Base-by-base conservation (phyloP, 1,284 basidiomycete genomes). In the Chalciporus sp. region DNA sequence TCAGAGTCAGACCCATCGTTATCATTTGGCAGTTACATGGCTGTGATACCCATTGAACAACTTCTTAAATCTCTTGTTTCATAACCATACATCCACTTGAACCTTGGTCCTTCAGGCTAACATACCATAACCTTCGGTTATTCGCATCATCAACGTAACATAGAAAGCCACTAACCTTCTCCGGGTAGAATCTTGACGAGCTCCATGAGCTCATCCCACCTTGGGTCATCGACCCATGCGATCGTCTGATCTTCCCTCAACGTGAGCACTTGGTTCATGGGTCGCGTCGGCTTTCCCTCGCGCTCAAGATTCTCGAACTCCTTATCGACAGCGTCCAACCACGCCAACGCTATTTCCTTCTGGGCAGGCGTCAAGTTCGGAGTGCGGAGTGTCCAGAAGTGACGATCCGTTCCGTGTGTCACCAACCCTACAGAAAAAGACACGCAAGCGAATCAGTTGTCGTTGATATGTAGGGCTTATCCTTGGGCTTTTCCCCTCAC, bases 381-480 rank as follows among this genome's bases (percentile, higher is more conserved):
- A 40, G 74, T 40, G 60, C 76, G 71, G 16, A 81, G 66, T 4
- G 77, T 72, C 74, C 82, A 83, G 23, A 83, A 44, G 11, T 69
- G 53, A 9, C 77, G 74, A 62, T 92, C 90, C 2, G 80, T 80
- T 2, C 74, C 86, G 62, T 92, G 89, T 0, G 87, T 87, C 6
- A 90, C 84, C 50, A 83, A 82, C 1, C 84, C 86, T 88, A 53
- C 42, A 45, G 62, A 57, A 44, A 62, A 58, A 23, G 20, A 42
- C 12, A 12, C 19, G 17, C 23, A 17, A 7, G n/a, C 6, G n/a
- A 37, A 17, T 37, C 16, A 37, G 35, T 37, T 11, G 8, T 17
- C 35, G n/a, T 17, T 14, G 12, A 16, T 14, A 43, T 7, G 20
- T 12, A n/a, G n/a, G n/a, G n/a, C n/a, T 11, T 10, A 45, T 14